Conservation (phyloP, 2,329 filamentous ascomycete genomes). For the Diaporthe eres region DNA sequence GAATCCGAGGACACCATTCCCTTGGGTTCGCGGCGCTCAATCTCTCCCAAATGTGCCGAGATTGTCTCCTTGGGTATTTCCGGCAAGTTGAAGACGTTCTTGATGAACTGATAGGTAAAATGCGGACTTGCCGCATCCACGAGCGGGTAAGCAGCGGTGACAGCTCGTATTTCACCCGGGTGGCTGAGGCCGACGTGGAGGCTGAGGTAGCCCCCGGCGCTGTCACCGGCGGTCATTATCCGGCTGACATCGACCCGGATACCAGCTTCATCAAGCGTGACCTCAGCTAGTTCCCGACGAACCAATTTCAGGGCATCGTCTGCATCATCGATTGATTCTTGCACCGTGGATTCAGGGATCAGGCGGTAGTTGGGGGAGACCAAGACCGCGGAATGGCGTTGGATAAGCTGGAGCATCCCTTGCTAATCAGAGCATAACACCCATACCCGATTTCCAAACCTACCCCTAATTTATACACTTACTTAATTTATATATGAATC, state of each 20-base stretch:
- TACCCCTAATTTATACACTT: too few species aligned
- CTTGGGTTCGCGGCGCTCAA: neutral
- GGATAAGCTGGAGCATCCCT: neutral
- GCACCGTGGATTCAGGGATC: neutral
- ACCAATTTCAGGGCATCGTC: neutral
- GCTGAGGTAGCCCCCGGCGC: neutral
- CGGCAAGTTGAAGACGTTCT: neutral
- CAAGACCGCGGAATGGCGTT: slow-evolving; percentile 2
- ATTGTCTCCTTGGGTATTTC: neutral
- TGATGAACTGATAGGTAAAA: neutral
- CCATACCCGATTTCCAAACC: too few species aligned
- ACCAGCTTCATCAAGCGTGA: neutral
- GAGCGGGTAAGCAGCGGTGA: neutral
- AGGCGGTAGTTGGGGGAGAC: neutral
- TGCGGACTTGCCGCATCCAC: neutral
- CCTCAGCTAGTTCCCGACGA: neutral
- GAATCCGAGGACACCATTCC: neutral
- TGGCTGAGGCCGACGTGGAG: neutral
- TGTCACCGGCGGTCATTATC: neutral
- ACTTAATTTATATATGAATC: too few species aligned
- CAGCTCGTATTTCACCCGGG: neutral
- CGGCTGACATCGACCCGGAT: neutral
- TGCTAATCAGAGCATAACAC: too few species aligned
- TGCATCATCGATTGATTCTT: neutral
- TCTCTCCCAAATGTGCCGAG: neutral